Percentiles rank a stretch among this genome's conserved stretches.
Evolutionary conservation across 108 stramenopile species (phyloP).

Genomic region (Cyclotella baltica): DNA sequence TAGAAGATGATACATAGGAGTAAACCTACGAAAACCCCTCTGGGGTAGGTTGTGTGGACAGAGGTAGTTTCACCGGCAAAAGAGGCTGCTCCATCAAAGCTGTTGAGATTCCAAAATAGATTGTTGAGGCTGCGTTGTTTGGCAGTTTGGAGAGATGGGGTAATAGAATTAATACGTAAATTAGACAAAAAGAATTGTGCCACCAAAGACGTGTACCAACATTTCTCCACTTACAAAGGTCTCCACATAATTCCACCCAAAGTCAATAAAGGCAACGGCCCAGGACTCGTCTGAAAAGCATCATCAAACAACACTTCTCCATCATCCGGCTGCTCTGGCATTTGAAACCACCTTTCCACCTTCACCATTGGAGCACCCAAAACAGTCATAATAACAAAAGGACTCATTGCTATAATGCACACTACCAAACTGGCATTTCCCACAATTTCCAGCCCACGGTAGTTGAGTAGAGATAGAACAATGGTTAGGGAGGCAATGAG

Average conservation of each 20-base stretch:
- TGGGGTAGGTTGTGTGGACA: conserved; percentile 74
- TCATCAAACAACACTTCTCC: conserved; percentile 50
- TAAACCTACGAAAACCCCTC: conserved; percentile 78
- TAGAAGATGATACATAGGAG: conserved; percentile 71
- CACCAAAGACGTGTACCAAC: too few relatives aligned
- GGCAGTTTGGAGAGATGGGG: too few relatives aligned
- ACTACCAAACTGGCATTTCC: conserved; percentile 86
- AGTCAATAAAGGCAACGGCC: conserved; percentile 36
- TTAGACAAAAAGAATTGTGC: too few relatives aligned
- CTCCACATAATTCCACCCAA: conserved; percentile 84
- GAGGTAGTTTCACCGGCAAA: conserved; percentile 91
- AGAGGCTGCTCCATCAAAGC: conserved; percentile 85
- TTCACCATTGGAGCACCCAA: conserved; percentile 76
- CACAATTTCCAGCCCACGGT: conserved; percentile 86
- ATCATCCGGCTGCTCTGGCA: conserved; percentile 55
- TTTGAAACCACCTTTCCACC: conserved; percentile 81
- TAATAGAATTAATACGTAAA: too few relatives aligned
- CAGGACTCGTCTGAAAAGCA: conserved; percentile 49
- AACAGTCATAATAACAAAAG: conserved; percentile 83
- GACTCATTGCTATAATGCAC: conserved; percentile 88
- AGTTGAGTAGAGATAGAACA: too few relatives aligned
- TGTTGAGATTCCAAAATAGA: conserved; percentile 96
- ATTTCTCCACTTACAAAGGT: too few relatives aligned
- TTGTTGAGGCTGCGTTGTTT: too few relatives aligned
- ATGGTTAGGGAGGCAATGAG: too few relatives aligned